phyloP scores from a whole-genome alignment of 2,329 filamentous ascomycete genomes.

The Teratosphaeria viscida region DNA sequence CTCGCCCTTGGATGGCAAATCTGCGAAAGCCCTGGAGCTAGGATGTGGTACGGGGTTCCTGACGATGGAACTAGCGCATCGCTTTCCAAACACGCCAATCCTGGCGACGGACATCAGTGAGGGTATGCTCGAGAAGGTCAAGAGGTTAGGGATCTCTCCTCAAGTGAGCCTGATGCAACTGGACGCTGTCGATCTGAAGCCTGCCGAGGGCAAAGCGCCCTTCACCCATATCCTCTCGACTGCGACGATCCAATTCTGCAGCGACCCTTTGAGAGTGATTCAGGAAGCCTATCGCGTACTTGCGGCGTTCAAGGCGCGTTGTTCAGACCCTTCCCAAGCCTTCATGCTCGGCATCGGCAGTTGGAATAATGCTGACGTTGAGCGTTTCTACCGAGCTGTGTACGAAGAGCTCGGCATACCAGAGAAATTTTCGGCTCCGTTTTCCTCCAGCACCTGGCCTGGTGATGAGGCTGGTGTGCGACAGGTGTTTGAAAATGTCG shows the following conservation, averaged over 20 bases:
- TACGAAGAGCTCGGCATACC: neutral
- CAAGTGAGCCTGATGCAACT: neutral
- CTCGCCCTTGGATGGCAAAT: neutral
- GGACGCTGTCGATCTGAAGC: neutral
- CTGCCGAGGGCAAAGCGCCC: neutral
- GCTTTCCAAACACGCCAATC: neutral
- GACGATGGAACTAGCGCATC: neutral
- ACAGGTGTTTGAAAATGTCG: neutral
- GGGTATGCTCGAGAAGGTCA: neutral
- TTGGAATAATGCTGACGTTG: neutral
- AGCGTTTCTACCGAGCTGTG: neutral
- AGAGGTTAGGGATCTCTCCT: neutral
- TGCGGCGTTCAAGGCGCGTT: neutral
- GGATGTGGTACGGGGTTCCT: neutral
- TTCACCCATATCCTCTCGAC: neutral
- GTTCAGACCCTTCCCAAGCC: neutral
- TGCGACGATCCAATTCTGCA: neutral
- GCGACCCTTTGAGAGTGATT: neutral
- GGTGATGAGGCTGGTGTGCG: neutral
- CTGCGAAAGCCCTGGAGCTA: neutral
- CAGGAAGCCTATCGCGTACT: neutral
- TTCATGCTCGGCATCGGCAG: neutral
- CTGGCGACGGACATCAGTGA: neutral
- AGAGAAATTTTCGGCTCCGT: neutral
- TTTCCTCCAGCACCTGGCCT: neutral